A percentile compares a stretch with the other conserved stretches of the same genome.
Conservation (phyloP, 1,284 basidiomycete species). For the Erythrobasidium hasegawianum region DNA sequence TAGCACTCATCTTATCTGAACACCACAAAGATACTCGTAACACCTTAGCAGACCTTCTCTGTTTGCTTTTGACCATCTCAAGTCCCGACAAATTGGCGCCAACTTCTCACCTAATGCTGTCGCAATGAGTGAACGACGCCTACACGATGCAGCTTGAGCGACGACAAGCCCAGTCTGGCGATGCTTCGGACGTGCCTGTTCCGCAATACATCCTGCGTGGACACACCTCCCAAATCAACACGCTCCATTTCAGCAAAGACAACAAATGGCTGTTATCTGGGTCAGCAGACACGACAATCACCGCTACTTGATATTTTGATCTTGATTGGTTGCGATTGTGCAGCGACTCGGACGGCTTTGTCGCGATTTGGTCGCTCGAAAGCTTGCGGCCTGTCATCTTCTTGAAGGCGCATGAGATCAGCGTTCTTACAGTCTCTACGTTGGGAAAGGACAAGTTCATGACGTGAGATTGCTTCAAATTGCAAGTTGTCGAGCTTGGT, state of each 20-base stretch:
- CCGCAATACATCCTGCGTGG: constrained; percentile 40
- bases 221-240: constrained; percentile 37
- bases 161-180: not conserved
- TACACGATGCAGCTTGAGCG: not conserved
- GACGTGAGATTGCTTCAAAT: constrained; percentile 36
- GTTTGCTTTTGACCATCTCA: not conserved
- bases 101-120: not conserved
- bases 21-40: no score
- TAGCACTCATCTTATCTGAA: no score
- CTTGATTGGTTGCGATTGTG: not conserved
- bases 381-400: constrained; percentile 35
- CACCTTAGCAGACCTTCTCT: not conserved
- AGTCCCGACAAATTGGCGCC: no score
- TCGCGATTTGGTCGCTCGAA: constrained; percentile 40
- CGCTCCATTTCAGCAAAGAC: constrained; percentile 30
- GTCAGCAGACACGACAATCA: constrained; percentile 17
- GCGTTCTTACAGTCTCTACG: constrained; percentile 37
- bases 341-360: constrained; percentile 38
- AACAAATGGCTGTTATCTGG: constrained; percentile 32
- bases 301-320: no score
- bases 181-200: not conserved
- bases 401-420: constrained; percentile 39
- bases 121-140: not conserved
- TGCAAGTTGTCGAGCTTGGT: no score
- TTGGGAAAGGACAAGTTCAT: constrained; percentile 30